These are phyloP conservation scores for Kitagawia praeruptora DNA, from an alignment of 129 eudicot species.

Conservation along the genomic window DNA sequence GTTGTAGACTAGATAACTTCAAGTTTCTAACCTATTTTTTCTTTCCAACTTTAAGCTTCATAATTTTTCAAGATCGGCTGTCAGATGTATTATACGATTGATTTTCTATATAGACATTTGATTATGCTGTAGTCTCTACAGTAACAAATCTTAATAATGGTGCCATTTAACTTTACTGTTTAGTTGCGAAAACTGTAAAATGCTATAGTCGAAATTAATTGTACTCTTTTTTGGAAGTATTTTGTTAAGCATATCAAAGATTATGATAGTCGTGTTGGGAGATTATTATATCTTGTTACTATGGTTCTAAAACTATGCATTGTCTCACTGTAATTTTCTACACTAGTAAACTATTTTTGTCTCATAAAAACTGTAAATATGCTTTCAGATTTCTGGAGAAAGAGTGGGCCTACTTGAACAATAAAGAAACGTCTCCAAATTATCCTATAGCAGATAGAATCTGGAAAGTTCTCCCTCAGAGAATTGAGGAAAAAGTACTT, in stretches of 20 bases:
- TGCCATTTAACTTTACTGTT: not conserved
- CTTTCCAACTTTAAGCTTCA: too few species aligned
- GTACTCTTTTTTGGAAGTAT: not conserved
- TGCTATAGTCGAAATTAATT: not conserved
- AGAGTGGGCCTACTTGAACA: conserved; percentile 58
- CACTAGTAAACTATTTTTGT: not conserved
- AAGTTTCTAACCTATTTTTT: too few species aligned
- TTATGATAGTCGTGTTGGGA: not conserved
- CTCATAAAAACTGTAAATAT: not conserved
- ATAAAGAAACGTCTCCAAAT: conserved; percentile 31
- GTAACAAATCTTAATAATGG: not conserved
- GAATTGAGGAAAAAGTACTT: conserved; percentile 38
- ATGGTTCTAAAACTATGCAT: conserved; percentile 3
- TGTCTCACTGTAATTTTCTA: not conserved
- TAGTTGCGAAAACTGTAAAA: not conserved
- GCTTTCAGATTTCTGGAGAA: conserved; percentile 51
- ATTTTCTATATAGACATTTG: not conserved
- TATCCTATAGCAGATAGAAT: conserved; percentile 38
- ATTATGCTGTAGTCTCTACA: not conserved
- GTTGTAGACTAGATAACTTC: too few species aligned
- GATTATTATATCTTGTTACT: too few species aligned
- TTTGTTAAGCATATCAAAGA: not conserved
- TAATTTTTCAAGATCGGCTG: too few species aligned
- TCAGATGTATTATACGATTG: not conserved
- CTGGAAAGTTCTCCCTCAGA: conserved; percentile 46